Conservation (phyloP, 495 filamentous ascomycete genomes). For the Trichoderma parareesei region DNA sequence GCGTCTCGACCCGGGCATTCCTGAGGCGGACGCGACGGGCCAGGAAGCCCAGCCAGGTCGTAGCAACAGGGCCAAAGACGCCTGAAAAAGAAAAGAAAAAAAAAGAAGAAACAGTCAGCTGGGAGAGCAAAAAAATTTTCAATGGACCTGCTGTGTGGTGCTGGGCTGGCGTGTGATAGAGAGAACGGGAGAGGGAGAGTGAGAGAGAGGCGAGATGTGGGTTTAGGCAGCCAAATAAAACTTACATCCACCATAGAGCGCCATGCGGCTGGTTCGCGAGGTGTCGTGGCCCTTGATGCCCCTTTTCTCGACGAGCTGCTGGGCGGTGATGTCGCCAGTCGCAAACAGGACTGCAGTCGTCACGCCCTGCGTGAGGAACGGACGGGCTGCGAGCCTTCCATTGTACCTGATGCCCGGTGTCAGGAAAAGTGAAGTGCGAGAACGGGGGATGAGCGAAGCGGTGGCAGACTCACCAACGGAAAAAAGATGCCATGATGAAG, state of each 20-base stretch:
- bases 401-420: slow-evolving; percentile 62
- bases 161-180: neutral
- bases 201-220: neutral
- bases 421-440: neutral
- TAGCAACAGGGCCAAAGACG: slow-evolving; percentile 86
- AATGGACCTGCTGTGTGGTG: neutral
- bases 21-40: slow-evolving; percentile 59
- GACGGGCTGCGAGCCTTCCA: slow-evolving; percentile 66
- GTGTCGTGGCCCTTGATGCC: slow-evolving; percentile 75
- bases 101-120: neutral
- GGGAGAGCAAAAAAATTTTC: slow-evolving; percentile 6
- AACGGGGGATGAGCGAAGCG: neutral
- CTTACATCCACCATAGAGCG: slow-evolving; percentile 80
- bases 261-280: slow-evolving; percentile 80
- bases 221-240: slow-evolving; percentile 13
- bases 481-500: neutral
- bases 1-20: slow-evolving; percentile 59
- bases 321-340: slow-evolving; percentile 83
- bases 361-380: slow-evolving; percentile 79
- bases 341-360: slow-evolving; percentile 86
- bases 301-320: slow-evolving; percentile 81
- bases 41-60: slow-evolving; percentile 74
- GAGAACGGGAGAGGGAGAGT: too few species aligned
- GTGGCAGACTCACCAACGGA: slow-evolving; percentile 5
- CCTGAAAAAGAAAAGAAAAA: slow-evolving; percentile 32